Evolutionary conservation across 2,329 filamentous ascomycete species (phyloP), one percentile per base, ranked within the genome.

Genomic region (Fusarium nelsonii): DNA sequence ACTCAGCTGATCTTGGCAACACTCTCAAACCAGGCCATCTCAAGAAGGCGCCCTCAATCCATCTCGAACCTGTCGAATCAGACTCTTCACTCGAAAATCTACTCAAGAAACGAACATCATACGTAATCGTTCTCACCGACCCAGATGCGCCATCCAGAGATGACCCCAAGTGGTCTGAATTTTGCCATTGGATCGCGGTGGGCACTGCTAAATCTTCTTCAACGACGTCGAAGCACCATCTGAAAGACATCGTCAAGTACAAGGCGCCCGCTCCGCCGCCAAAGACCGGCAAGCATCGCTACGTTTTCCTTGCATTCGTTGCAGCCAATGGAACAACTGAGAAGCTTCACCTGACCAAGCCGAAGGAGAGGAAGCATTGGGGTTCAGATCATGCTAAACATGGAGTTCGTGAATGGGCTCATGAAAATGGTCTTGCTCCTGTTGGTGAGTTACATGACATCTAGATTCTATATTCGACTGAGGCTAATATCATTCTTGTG

Each of bases 131-230:
- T 10, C 44, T 73, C n/a, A 73, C 71, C 0, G 68, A 73, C 4
- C 71, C 71, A 7, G 71, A 73, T 8, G 71, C 71, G 0, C 71
- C 71, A 10, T 73, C 71, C 0, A 56, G 71, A 14, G 58, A 66
- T 8, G 43, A 72, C 8, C 71, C 69, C 2, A 66, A 72, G 48
- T 73, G 68, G 71, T 70, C 71, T 4, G 60, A 73, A 18, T 68
- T 73, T 36, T 73, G 71, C 23, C 71, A 73, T 10, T 73, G 69
- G 69, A 70, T 73, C 8, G 69, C 69, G 2, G 16, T 48, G 0
- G 62, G 68, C 3, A 44, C 43, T 3, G 33, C 46, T 0, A 9
- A 45, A 6, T 18, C 43, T 4, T 58, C 49, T 10, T 48, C 53
- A 12, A 15, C 33, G 15, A 23, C 18, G 0, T 54, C 50, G 2